A percentile compares a stretch with the other conserved stretches of the same genome.
Evolutionary conservation across 495 filamentous ascomycete species (phyloP).

Genomic region (Aspergillus haitiensis): DNA sequence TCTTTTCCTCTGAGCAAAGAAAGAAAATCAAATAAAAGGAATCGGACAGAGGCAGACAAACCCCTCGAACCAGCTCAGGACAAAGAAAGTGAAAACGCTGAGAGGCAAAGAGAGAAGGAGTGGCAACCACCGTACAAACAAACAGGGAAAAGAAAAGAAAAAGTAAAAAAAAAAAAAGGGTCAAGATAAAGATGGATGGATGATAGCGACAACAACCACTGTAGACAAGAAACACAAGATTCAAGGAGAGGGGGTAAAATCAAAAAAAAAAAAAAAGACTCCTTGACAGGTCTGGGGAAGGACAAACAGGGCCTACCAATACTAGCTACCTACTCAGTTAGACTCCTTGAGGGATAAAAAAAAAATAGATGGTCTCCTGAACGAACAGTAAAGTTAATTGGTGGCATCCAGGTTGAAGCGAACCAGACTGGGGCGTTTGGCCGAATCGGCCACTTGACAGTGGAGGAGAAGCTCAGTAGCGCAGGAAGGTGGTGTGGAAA

Average conservation of each 20-base stretch:
- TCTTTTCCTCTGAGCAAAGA: not conserved
- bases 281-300: constrained; percentile 17
- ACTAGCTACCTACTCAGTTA: constrained; percentile 1
- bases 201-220: not conserved
- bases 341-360: constrained; percentile 1
- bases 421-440: constrained; percentile 21
- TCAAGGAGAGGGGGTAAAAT: constrained; percentile 9
- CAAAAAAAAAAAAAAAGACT: constrained; percentile 2
- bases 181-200: not conserved
- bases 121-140: constrained; percentile 5
- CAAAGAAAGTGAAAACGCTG: constrained; percentile 13
- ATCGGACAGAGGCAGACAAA: constrained; percentile 3
- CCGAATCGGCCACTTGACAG: constrained; percentile 2
- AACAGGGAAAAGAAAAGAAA: not conserved
- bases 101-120: constrained; percentile 2
- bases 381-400: constrained; percentile 25
- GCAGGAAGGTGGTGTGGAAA: constrained; percentile 9
- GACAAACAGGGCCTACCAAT: constrained; percentile 8
- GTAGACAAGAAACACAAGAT: constrained; percentile 6
- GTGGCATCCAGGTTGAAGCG: constrained; percentile 23
- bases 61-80: constrained; percentile 15
- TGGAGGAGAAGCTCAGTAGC: constrained; percentile 12
- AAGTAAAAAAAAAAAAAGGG: not conserved
- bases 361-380: constrained; percentile 22
- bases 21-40: not conserved